Percentiles rank a stretch among this genome's conserved stretches.
phyloP scores from a whole-genome alignment of 805 yeast genomes.

The Kuraishia piskuri region DNA sequence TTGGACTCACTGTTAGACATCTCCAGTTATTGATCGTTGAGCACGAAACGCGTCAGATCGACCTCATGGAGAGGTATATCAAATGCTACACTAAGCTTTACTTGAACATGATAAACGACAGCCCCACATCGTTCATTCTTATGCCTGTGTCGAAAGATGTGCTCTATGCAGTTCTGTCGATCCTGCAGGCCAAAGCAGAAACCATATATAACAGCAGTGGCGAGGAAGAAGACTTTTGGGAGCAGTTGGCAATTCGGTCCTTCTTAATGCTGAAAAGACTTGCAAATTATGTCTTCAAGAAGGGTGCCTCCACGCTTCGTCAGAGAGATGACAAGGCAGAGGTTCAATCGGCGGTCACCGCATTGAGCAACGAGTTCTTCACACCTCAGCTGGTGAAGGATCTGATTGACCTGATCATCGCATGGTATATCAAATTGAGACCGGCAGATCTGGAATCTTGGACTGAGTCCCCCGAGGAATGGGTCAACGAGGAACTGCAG shows the following conservation, averaged over 20 bases:
- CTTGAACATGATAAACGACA: slow-evolving; percentile 44
- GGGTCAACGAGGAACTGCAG: slow-evolving; percentile 75
- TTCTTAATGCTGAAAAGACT: slow-evolving; percentile 57
- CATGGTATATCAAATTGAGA: slow-evolving; percentile 64
- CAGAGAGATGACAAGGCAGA: slow-evolving; percentile 61
- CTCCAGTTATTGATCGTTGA: slow-evolving; percentile 45
- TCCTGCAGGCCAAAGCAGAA: slow-evolving; percentile 59
- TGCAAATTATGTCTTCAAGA: slow-evolving; percentile 51
- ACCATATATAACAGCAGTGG: slow-evolving; percentile 49
- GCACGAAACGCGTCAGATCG: slow-evolving; percentile 41
- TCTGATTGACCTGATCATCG: slow-evolving; percentile 58
- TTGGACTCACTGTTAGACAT: slow-evolving; percentile 48
- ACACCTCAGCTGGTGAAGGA: slow-evolving; percentile 46
- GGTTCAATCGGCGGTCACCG: slow-evolving; percentile 39
- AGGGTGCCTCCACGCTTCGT: slow-evolving; percentile 56
- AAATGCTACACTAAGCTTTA: slow-evolving; percentile 72
- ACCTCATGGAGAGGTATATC: slow-evolving; percentile 58
- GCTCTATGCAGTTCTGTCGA: slow-evolving; percentile 47
- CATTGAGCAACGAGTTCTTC: slow-evolving; percentile 47
- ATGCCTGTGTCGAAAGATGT: slow-evolving; percentile 57
- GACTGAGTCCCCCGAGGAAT: slow-evolving; percentile 86
- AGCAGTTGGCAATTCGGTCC: slow-evolving; percentile 57
- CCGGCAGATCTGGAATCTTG: slow-evolving; percentile 77
- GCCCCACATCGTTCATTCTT: slow-evolving; percentile 65
- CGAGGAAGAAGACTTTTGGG: slow-evolving; percentile 63